phyloP scores from a whole-genome alignment of 352 stramenopile species.

The Globisporangium rhizosaccharum region DNA sequence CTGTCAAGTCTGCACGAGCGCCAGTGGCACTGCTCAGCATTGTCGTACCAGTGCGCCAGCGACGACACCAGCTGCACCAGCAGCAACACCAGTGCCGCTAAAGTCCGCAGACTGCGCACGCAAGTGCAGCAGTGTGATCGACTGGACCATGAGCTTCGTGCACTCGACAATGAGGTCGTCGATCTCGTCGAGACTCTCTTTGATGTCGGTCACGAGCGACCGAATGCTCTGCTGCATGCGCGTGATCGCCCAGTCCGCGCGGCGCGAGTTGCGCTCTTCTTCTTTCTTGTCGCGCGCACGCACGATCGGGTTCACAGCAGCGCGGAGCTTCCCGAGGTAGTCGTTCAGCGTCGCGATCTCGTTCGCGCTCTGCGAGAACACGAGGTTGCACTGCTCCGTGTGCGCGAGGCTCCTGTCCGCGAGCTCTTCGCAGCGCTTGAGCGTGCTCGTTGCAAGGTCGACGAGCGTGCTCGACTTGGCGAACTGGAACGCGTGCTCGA shows the following conservation, averaged over 20 bases:
- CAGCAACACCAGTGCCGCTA: slow-evolving; percentile 78
- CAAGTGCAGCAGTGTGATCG: slow-evolving; percentile 83
- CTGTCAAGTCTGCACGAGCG: neutral
- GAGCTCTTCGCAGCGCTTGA: slow-evolving; percentile 62
- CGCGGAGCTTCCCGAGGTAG: slow-evolving; percentile 72
- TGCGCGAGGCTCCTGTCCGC: slow-evolving; percentile 66
- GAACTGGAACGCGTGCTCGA: slow-evolving; percentile 83
- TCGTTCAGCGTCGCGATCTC: slow-evolving; percentile 71
- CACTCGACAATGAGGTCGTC: slow-evolving; percentile 78
- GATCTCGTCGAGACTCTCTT: slow-evolving; percentile 68
- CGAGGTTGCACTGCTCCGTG: slow-evolving; percentile 72
- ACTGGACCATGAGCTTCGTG: slow-evolving; percentile 82
- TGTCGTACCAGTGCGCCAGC: slow-evolving; percentile 58
- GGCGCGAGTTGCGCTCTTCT: slow-evolving; percentile 61
- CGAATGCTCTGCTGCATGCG: slow-evolving; percentile 68
- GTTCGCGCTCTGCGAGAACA: slow-evolving; percentile 77
- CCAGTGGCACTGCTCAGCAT: neutral
- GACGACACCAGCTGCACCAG: slow-evolving; percentile 73
- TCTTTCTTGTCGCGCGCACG: slow-evolving; percentile 59
- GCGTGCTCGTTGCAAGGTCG: slow-evolving; percentile 61
- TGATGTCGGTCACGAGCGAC: slow-evolving; percentile 65
- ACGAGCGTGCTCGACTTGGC: slow-evolving; percentile 65
- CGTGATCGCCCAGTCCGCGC: slow-evolving; percentile 69
- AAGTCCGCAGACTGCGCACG: slow-evolving; percentile 75
- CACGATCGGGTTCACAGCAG: slow-evolving; percentile 46